These are phyloP conservation scores for Leucosporidium scottii DNA, from an alignment of 768 basidiomycete genomes.

Conservation along the genomic window DNA sequence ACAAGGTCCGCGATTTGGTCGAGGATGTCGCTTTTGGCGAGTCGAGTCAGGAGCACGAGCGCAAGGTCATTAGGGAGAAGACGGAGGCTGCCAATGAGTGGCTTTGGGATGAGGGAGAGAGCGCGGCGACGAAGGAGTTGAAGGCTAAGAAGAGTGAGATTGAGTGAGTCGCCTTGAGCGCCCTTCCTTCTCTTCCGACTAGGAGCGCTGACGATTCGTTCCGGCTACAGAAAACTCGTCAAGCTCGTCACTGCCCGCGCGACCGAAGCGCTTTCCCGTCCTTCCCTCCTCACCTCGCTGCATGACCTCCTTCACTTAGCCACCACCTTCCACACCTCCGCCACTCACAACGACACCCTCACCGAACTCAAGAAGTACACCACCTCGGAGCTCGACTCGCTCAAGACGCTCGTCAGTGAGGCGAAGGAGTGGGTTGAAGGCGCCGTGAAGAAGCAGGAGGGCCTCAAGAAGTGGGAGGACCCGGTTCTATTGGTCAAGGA, in stretches of 20 bases:
- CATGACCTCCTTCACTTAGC: constrained; percentile 55
- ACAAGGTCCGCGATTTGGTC: constrained; percentile 76
- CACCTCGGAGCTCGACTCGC: constrained; percentile 67
- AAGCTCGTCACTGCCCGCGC: constrained; percentile 59
- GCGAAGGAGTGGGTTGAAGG: constrained; percentile 78
- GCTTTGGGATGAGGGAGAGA: constrained; percentile 76
- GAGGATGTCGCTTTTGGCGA: constrained; percentile 48
- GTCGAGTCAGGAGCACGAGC: constrained; percentile 53
- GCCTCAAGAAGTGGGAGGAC: constrained; percentile 63
- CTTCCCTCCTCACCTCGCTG: constrained; percentile 77
- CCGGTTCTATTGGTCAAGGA: constrained; percentile 79
- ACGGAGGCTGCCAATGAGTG: constrained; percentile 70
- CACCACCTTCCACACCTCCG: constrained; percentile 71
- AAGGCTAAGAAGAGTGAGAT: constrained; percentile 67
- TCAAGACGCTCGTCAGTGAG: constrained; percentile 68
- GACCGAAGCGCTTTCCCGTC: constrained; percentile 79
- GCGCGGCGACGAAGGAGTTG: constrained; percentile 68
- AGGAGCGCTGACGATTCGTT: too few species aligned
- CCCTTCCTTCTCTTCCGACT: too few species aligned
- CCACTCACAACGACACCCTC: constrained; percentile 57
- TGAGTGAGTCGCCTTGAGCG: constrained; percentile 64
- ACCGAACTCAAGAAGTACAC: constrained; percentile 74
- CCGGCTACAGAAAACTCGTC: constrained; percentile 66
- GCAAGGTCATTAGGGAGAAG: constrained; percentile 57
- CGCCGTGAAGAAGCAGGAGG: constrained; percentile 74